phyloP scores from a whole-genome alignment of 495 filamentous ascomycete species.

The Wilcoxina mikolae region DNA sequence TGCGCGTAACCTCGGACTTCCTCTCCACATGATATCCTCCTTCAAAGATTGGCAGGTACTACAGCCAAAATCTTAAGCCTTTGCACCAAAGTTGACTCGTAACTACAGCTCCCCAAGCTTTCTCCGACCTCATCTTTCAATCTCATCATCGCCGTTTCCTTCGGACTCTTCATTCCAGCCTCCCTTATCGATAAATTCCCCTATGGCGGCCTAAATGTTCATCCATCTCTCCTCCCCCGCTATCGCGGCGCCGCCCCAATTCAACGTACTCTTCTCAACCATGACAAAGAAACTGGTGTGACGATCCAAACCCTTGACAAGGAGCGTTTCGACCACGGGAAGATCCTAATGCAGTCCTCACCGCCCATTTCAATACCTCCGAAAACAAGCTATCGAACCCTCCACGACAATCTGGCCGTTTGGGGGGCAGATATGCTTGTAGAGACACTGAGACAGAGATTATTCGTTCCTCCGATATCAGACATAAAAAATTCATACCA shows the following conservation, averaged over 20 bases:
- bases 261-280: conserved; percentile 57
- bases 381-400: conserved; percentile 22
- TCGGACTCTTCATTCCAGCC: conserved; percentile 74
- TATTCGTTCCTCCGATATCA: conserved; percentile 50
- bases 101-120: neutral
- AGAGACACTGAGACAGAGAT: conserved; percentile 38
- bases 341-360: conserved; percentile 48
- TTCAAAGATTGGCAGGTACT: conserved; percentile 68
- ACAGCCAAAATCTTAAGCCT: neutral
- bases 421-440: conserved; percentile 49
- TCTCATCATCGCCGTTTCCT: conserved; percentile 87
- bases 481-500: conserved; percentile 29
- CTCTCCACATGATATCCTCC: conserved; percentile 58
- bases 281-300: conserved; percentile 46
- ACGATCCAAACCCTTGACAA: conserved; percentile 74
- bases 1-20: conserved; percentile 47
- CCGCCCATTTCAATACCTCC: conserved; percentile 18
- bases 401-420: conserved; percentile 34
- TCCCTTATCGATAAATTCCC: conserved; percentile 50
- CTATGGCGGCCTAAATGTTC: conserved; percentile 85
- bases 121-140: conserved; percentile 40
- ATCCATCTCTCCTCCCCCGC: conserved; percentile 78
- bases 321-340: conserved; percentile 59
- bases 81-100: neutral
- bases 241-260: conserved; percentile 48